These are phyloP conservation scores for Vaccinium macrocarpon DNA, from an alignment of 148 eudicot genomes.

Conservation along the genomic window DNA sequence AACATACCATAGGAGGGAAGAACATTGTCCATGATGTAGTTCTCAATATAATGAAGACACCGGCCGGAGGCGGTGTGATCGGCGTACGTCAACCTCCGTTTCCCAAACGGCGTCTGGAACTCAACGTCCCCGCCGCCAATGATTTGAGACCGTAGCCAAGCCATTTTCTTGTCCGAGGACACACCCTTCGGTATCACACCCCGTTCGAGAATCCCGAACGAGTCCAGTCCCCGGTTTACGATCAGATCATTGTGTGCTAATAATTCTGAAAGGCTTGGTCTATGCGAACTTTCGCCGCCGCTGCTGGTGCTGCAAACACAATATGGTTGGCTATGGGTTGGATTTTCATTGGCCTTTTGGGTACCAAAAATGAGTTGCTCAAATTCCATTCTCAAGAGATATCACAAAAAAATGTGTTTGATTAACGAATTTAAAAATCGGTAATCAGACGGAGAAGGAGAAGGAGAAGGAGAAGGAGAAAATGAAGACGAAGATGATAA, in stretches of 20 bases:
- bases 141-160: slow-evolving; percentile 28
- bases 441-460: neutral
- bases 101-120: slow-evolving; percentile 37
- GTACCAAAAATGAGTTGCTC: neutral
- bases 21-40: slow-evolving; percentile 29
- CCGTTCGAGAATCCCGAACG: neutral
- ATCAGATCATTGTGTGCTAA: neutral
- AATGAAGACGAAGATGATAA: neutral
- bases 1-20: slow-evolving; percentile 40
- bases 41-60: slow-evolving; percentile 31
- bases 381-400: neutral
- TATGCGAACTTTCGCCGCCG: neutral
- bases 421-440: neutral
- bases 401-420: neutral
- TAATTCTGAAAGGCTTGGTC: neutral
- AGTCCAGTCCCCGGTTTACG: neutral
- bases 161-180: slow-evolving; percentile 15
- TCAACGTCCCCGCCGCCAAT: slow-evolving; percentile 30
- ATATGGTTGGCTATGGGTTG: neutral
- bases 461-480: neutral
- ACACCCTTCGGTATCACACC: neutral
- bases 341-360: neutral
- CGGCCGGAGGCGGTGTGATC: slow-evolving; percentile 39
- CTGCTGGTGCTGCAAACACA: neutral
- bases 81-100: slow-evolving; percentile 32